Base-by-base conservation (phyloP, 2,329 filamentous ascomycete genomes). In the Aspergillus arachidicola region DNA sequence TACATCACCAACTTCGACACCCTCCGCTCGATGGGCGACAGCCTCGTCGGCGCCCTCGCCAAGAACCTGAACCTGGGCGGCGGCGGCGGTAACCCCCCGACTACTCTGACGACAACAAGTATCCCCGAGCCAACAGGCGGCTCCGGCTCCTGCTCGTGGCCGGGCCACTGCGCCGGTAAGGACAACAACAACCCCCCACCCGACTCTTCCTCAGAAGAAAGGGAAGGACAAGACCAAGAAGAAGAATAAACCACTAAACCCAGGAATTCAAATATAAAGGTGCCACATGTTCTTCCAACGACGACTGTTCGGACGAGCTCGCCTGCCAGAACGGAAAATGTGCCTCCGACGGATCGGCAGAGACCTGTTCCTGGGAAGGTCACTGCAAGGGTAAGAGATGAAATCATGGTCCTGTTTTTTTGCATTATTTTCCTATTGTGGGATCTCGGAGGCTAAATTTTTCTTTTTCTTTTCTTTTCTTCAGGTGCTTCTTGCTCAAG, bases 1-100 rank as follows among this genome's bases (percentile, higher is more conserved):
- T 73, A 74, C 63, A 68, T 73, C 63, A 69, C 70, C 64, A 64
- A 72, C 66, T 72, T 73, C 62, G 67, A 63, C 56, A 69, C 68
- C 56, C 70, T 74, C 5, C 69, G 68, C 11, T 67, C 69, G 3
- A 72, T 73, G 70, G 73, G 73, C 2, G 70, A 75, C 36, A 66
- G 58, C 30, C 67, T 75, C 0, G 60, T 74, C n/a, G 66, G 64
- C 1, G 61, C 67, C 2, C 64, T 75, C 6, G 66, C 61, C 0
- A 64, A 66, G 10, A 73, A 71, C 46, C 51, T 75, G 21, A 58
- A 61, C 2, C 54, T 73, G 2, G 38, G 26, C 9, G 61, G 46
- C 3, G 32, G 43, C 23, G 43, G 41, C 38, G 48, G 48, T 16
- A 54, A 36, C 23, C 51, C 51, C 6, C 23, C 46, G 5, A 43